Conservation (phyloP, 345 rosid species). For the Populus ilicifolia region DNA sequence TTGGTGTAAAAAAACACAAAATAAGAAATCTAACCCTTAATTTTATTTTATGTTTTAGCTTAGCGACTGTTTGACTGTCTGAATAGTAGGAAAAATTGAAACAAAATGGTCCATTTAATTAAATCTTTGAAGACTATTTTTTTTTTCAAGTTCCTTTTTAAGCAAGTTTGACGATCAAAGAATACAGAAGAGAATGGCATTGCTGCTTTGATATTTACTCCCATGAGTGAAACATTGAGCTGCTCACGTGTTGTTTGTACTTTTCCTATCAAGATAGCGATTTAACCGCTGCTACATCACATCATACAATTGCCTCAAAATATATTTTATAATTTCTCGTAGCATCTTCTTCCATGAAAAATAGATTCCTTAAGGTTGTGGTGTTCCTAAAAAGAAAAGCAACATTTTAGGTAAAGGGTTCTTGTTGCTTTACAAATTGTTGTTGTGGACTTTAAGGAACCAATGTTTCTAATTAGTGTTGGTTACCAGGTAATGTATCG, state of each 20-base stretch:
- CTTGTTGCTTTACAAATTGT: conserved; percentile 47
- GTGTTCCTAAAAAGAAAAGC: conserved; percentile 30
- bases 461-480: conserved; percentile 9
- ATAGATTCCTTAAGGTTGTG: not conserved
- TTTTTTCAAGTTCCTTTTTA: not conserved
- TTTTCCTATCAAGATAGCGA: conserved; percentile 17
- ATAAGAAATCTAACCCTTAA: not conserved
- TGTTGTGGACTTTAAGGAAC: conserved; percentile 36
- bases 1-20: too few relatives aligned
- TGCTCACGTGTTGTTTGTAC: conserved; percentile 6
- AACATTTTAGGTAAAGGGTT: conserved; percentile 47
- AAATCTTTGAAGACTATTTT: too few relatives aligned
- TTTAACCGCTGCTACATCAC: conserved; percentile 26
- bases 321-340: not conserved
- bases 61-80: not conserved
- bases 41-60: not conserved
- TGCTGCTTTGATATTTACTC: conserved; percentile 15
- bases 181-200: conserved; percentile 37
- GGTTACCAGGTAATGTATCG: conserved; percentile 25
- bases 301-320: not conserved
- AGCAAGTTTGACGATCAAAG: conserved; percentile 15
- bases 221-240: conserved; percentile 26
- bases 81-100: not conserved
- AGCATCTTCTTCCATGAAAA: not conserved
- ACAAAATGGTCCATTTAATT: not conserved